Percentiles rank a stretch among this genome's conserved stretches.
Conservation (phyloP, 2,329 filamentous ascomycete genomes). For the Ceratocystis papillata region DNA sequence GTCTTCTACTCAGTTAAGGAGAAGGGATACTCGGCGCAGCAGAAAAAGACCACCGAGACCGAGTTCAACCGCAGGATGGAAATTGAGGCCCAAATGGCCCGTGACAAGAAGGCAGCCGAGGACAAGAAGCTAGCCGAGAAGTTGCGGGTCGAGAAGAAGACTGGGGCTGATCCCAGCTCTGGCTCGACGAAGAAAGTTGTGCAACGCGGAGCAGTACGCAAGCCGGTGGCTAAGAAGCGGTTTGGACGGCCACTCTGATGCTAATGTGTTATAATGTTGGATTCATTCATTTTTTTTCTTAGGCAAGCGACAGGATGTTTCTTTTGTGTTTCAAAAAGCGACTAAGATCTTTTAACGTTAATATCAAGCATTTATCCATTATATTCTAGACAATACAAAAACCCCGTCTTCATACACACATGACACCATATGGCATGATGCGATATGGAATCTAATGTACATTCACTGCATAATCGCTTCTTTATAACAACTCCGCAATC, state of each 20-base stretch:
- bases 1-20: slow-evolving; percentile 98
- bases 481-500: slow-evolving; percentile 29
- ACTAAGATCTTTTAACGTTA: background rate
- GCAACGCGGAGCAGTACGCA: slow-evolving; percentile 51
- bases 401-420: background rate
- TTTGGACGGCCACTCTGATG: slow-evolving; percentile 24
- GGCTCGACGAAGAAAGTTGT: slow-evolving; percentile 45
- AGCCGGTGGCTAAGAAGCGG: slow-evolving; percentile 29
- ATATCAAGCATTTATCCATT: background rate
- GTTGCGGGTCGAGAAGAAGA: slow-evolving; percentile 40
- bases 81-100: slow-evolving; percentile 83
- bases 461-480: background rate
- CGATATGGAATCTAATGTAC: background rate
- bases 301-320: background rate
- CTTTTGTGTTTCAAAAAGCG: background rate
- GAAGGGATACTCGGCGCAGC: slow-evolving; percentile 82
- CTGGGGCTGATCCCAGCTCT: background rate
- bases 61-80: slow-evolving; percentile 92
- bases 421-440: background rate
- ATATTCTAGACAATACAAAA: background rate
- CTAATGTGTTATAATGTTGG: too few species aligned
- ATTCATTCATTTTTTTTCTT: background rate
- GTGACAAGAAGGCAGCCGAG: slow-evolving; percentile 62
- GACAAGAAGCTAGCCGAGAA: slow-evolving; percentile 43
- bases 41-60: slow-evolving; percentile 76